These are phyloP conservation scores for Saturnispora sanitii DNA, from an alignment of 805 yeast species.

Conservation along the genomic window DNA sequence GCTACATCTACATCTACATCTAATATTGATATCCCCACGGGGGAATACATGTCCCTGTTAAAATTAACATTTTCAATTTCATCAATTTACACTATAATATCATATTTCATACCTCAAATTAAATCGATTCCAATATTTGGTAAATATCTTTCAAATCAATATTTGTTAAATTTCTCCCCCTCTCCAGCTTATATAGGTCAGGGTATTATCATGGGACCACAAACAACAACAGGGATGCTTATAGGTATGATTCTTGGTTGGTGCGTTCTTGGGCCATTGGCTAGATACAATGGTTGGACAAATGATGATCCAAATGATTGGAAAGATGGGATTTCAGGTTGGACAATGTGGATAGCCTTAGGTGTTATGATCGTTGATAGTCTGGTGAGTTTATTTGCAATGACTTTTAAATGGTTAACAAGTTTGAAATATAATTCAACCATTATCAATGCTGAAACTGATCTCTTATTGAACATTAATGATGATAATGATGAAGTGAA, in stretches of 20 bases:
- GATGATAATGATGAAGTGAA: conserved; percentile 25
- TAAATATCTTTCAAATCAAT: conserved; percentile 41
- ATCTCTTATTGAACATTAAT: conserved; percentile 1
- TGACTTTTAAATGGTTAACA: background rate
- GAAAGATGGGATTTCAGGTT: conserved; percentile 91
- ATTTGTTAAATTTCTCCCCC: conserved; percentile 85
- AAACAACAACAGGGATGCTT: conserved; percentile 84
- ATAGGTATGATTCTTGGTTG: conserved; percentile 87
- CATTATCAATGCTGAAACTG: background rate
- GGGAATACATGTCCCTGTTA: conserved; percentile 55
- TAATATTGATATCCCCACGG: conserved; percentile 29
- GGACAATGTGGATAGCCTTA: conserved; percentile 92
- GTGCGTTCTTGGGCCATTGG: conserved; percentile 81
- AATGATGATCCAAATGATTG: conserved; percentile 85
- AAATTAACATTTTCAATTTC: conserved; percentile 55
- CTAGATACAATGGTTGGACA: conserved; percentile 71
- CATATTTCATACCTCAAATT: conserved; percentile 67
- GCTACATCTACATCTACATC: background rate
- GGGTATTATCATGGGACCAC: conserved; percentile 94
- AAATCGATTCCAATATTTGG: conserved; percentile 75
- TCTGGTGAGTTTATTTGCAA: conserved; percentile 50
- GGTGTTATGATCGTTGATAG: conserved; percentile 94
- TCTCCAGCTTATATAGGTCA: conserved; percentile 97
- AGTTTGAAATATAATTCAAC: background rate
- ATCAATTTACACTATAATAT: conserved; percentile 56